Conservation (phyloP, 139 green algal species). For the Tetraselmis striata region DNA sequence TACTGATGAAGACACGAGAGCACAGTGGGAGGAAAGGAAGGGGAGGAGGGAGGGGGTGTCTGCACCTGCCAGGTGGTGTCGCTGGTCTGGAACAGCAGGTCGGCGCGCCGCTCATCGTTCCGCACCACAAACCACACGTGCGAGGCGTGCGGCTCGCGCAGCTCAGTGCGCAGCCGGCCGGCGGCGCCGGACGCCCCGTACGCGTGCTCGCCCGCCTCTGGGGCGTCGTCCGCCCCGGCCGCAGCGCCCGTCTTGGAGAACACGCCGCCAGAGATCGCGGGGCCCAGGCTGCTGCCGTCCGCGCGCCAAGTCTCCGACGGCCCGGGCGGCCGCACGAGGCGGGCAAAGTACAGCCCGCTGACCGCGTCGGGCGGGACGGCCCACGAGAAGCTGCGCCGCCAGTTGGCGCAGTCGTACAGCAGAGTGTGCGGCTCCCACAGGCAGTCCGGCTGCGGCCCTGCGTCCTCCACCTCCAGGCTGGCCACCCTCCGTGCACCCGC, state of each 20-base stretch:
- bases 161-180: background rate
- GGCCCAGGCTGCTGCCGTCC: background rate
- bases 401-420: constrained; percentile 11
- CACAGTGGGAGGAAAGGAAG: too few species aligned
- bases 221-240: background rate
- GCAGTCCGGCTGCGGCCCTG: constrained; percentile 3
- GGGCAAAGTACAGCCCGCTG: constrained; percentile 4
- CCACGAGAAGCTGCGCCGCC: background rate
- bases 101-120: background rate
- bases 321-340: background rate
- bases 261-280: background rate
- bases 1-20: too few species aligned
- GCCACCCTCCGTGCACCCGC: background rate
- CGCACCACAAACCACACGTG: constrained; percentile 14
- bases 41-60: background rate
- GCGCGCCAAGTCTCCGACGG: background rate
- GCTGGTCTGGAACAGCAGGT: constrained; percentile 4
- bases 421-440: background rate
- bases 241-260: constrained; percentile 3
- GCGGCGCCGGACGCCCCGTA: background rate
- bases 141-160: background rate
- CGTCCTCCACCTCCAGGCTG: background rate
- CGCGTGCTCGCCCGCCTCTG: background rate
- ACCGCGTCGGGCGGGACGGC: background rate
- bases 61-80: constrained; percentile 7